Evolutionary conservation across 257 asterid genomes (phyloP).

Genomic region (Capsicum chinense): DNA sequence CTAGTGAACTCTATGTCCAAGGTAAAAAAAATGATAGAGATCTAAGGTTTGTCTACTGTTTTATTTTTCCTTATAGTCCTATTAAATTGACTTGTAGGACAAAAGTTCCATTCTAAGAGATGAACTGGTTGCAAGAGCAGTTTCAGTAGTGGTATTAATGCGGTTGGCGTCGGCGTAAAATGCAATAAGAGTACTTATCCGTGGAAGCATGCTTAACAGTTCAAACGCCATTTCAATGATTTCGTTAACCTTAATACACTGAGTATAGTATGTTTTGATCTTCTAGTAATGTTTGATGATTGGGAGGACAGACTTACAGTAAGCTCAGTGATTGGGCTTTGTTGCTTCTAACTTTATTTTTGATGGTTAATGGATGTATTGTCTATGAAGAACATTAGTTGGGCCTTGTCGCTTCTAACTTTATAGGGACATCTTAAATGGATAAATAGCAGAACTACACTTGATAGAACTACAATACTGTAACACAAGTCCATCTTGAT

Average conservation of each 20-base stretch:
- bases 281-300: conserved; percentile 16
- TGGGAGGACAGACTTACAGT: background rate
- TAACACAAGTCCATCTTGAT: background rate
- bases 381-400: background rate
- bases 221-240: conserved; percentile 14
- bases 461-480: conserved; percentile 2
- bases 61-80: background rate
- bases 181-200: background rate
- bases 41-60: background rate
- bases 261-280: background rate
- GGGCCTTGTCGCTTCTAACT: background rate
- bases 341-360: background rate
- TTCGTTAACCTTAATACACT: background rate
- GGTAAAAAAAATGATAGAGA: background rate
- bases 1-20: conserved; percentile 13
- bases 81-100: background rate
- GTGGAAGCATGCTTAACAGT: conserved; percentile 16
- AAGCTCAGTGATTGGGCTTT: background rate
- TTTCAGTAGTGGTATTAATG: background rate
- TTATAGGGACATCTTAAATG: background rate
- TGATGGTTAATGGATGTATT: background rate
- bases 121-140: background rate
- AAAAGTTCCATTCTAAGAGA: background rate
- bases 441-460: background rate
- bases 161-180: background rate